Evolutionary conservation across 2,329 filamentous ascomycete genomes (phyloP).

Genomic region (Mollisia scopiformis): DNA sequence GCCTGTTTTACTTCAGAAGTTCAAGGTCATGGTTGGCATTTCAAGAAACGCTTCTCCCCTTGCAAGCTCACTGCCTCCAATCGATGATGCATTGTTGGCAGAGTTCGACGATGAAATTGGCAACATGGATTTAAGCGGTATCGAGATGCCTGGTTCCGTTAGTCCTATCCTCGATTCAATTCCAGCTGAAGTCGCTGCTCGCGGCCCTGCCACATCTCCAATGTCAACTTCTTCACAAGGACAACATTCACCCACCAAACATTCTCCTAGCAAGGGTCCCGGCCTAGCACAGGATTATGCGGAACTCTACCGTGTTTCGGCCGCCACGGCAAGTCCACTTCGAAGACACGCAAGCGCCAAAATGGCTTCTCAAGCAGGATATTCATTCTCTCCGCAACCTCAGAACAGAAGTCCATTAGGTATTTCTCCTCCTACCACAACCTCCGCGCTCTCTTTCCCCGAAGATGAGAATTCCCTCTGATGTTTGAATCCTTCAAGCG

Average conservation of each 20-base stretch:
- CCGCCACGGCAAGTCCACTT: slow-evolving; percentile 25
- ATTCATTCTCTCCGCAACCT: not conserved
- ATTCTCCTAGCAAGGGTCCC: slow-evolving; percentile 2
- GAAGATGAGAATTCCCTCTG: not conserved
- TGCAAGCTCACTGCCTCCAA: not conserved
- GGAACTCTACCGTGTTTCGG: slow-evolving; percentile 23
- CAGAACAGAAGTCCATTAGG: not conserved
- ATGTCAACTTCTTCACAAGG: not conserved
- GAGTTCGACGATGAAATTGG: slow-evolving; percentile 25
- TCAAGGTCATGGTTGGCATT: slow-evolving; percentile 38
- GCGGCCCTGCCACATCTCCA: not conserved
- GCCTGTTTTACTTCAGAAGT: slow-evolving; percentile 52
- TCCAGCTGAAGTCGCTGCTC: not conserved
- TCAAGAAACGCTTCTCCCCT: not conserved
- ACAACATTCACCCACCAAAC: not conserved
- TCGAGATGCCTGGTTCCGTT: slow-evolving; percentile 1
- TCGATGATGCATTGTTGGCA: slow-evolving; percentile 26
- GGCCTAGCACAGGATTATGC: slow-evolving; percentile 20
- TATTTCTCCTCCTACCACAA: slow-evolving; percentile 10
- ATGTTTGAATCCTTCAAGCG: not conserved
- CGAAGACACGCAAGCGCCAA: slow-evolving; percentile 16
- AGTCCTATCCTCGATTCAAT: not conserved
- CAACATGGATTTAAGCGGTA: slow-evolving; percentile 16
- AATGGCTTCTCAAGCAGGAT: slow-evolving; percentile 11
- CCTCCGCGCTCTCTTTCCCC: slow-evolving; percentile 2